These are phyloP conservation scores for Salvia miltiorrhiza DNA, from an alignment of 257 asterid genomes.

Conservation along the genomic window DNA sequence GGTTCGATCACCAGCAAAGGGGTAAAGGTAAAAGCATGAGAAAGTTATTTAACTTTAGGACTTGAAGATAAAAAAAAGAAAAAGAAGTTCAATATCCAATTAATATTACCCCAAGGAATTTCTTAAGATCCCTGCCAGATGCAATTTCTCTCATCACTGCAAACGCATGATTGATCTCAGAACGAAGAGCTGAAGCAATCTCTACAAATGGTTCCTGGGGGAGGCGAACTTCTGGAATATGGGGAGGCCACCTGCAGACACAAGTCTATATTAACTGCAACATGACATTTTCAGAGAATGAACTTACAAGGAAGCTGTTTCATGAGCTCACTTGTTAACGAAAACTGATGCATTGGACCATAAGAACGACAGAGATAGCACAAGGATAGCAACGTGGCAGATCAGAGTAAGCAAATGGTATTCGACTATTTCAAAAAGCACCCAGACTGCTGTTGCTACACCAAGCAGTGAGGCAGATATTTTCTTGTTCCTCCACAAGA, in stretches of 20 bases:
- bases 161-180: slow-evolving; percentile 58
- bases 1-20: neutral
- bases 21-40: neutral
- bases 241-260: slow-evolving; percentile 59
- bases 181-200: slow-evolving; percentile 56
- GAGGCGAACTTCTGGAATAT: slow-evolving; percentile 67
- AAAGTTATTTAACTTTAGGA: neutral
- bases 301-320: neutral
- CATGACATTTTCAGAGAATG: neutral
- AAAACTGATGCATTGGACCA: slow-evolving; percentile 76
- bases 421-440: slow-evolving; percentile 70
- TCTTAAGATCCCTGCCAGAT: slow-evolving; percentile 81
- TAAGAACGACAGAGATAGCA: slow-evolving; percentile 59
- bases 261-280: neutral
- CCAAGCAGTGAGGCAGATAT: slow-evolving; percentile 71
- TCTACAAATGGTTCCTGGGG: slow-evolving; percentile 65
- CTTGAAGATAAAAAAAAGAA: neutral
- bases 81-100: neutral
- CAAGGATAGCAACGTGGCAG: slow-evolving; percentile 59
- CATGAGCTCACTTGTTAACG: slow-evolving; percentile 60
- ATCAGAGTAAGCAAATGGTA: slow-evolving; percentile 78
- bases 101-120: slow-evolving; percentile 62
- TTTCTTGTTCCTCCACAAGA: slow-evolving; percentile 92
- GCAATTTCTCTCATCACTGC: slow-evolving; percentile 61
- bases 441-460: slow-evolving; percentile 79